These are phyloP conservation scores for Psilocybe cubensis DNA, from an alignment of 768 basidiomycete genomes.

Conservation along the genomic window DNA sequence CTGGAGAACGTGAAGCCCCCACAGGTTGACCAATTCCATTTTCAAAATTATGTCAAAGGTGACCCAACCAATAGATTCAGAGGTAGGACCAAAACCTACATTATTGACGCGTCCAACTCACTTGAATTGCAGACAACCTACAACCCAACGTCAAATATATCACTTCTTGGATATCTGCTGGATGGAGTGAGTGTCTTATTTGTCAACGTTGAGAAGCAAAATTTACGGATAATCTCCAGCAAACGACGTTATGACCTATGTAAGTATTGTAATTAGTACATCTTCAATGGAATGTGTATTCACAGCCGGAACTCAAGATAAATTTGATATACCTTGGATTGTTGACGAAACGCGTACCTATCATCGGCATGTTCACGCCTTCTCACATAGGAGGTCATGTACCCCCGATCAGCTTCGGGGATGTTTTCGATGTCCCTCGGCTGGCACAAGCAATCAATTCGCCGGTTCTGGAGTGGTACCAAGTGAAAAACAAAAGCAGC, in stretches of 20 bases:
- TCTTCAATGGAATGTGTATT: neutral
- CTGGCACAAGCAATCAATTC: conserved; percentile 44
- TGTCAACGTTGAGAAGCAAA: conserved; percentile 4
- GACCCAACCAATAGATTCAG: conserved; percentile 60
- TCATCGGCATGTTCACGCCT: conserved; percentile 61
- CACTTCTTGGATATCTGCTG: conserved; percentile 76
- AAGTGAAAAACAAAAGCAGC: conserved; percentile 55
- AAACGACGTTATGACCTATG: conserved; percentile 80
- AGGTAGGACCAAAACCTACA: conserved; percentile 36
- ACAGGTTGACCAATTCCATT: conserved; percentile 13
- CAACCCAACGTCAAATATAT: conserved; percentile 64
- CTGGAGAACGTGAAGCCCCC: neutral
- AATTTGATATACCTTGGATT: conserved; percentile 64
- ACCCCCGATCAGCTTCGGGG: conserved; percentile 57
- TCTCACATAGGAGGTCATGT: conserved; percentile 55
- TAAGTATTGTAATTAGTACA: conserved; percentile 27
- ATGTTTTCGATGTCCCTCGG: conserved; percentile 62
- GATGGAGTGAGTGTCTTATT: conserved; percentile 62
- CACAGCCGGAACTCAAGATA: conserved; percentile 28
- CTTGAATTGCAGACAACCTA: conserved; percentile 56
- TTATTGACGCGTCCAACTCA: neutral
- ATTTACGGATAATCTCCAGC: conserved; percentile 60
- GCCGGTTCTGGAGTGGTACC: conserved; percentile 65
- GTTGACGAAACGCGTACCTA: conserved; percentile 61
- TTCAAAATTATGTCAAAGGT: conserved; percentile 39